Base-by-base conservation (phyloP, 2,329 filamentous ascomycete genomes). In the Fusarium incarnatum region DNA sequence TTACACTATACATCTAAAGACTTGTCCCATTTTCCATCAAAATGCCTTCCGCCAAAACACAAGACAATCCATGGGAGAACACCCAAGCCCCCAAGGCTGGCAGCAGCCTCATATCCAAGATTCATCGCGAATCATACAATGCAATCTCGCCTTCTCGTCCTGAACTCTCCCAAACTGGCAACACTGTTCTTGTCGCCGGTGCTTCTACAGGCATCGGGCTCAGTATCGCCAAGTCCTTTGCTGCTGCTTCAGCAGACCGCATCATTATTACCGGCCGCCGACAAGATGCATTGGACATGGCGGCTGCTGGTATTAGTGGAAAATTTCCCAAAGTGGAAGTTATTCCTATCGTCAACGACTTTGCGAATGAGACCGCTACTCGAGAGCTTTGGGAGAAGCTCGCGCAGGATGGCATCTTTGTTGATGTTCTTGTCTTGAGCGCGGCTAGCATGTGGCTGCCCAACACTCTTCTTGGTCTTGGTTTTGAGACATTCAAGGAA, bases 181-280 rank as follows among this genome's bases (percentile, higher is more conserved):
- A 10, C 9, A 65, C 53, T 5, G 18, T 65, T 10, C 40, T 65
- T 3, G 53, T 65, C 8, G 53, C 60, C 3, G 60, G 60, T 9
- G 62, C 60, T 1, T 65, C 62, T 1, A 65, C 62, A 1, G 62
- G 62, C 1, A 65, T 65, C n/a, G 62, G 62, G 11, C 46, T 60
- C 8, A 65, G 60, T 5, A 65, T 65, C 20, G 60, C 90, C 3
- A 83, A 85, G 49, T 81, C 88, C 28, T 92, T 85, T 59, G 75
- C 79, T 9, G 63, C 68, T 7, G 84, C 84, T 0, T 76, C 77
- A 0, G 79, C 81, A 1, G 42, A 73, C 2, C 76, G 75, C 8
- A 73, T 85, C 42, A 78, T 81, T 32, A 77, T 86, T 25, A 65
- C 80, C 1, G 82, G 80, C 6, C 82, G 83, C 9, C 79, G 78